Base-by-base conservation (phyloP, 225 moss, liverwort and hornwort species). In the Thuidium tamariscinum region DNA sequence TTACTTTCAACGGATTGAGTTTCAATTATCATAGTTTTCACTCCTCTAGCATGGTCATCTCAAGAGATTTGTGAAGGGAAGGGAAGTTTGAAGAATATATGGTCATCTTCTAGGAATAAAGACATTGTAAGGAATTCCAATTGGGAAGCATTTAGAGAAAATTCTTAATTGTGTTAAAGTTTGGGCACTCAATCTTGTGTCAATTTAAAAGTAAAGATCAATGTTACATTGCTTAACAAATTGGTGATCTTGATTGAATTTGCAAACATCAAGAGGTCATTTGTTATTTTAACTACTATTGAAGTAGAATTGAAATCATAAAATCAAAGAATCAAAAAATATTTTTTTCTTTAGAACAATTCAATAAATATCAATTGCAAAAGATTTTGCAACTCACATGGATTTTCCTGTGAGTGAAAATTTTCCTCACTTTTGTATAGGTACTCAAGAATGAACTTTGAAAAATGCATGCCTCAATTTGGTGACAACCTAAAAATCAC, bases 101-200 rank as follows among this genome's bases (percentile, higher is more conserved):
- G 9, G 21, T 29, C 0, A 0, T 44, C 11, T 34, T 34, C 3
- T 4, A 71, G 19, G 5, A 1, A 44, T 9, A 22, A 42, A 2
- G 32, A 70, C 23, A 44, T 34, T 8, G 16, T 22, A 16, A 15
- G 16, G 11, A 59, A 44, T 34, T 69, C 7, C 1, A 41, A 7
- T 0, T 68, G 1, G 1, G 7, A 21, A 55, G 22, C 5, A 41
- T 41, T 69, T 69, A 14, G 2, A 41, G 3, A 69, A 39, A 52
- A 55, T 54, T 2, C 4, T 21, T 32, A 15, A 52, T 18, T 17
- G n/a, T 39, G 4, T 37, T 21, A 69, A 69, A 32, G 15, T 82
- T 14, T 52, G 15, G 41, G 5, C 9, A 36, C 2, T 54, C 19
- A n/a, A 32, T 9, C 7, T 0, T 69, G 1, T 20, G 5, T 30